Percentiles rank a stretch among this genome's conserved stretches.
Evolutionary conservation across 2,329 filamentous ascomycete genomes (phyloP).

Genomic region (Penicillium griseofulvum): DNA sequence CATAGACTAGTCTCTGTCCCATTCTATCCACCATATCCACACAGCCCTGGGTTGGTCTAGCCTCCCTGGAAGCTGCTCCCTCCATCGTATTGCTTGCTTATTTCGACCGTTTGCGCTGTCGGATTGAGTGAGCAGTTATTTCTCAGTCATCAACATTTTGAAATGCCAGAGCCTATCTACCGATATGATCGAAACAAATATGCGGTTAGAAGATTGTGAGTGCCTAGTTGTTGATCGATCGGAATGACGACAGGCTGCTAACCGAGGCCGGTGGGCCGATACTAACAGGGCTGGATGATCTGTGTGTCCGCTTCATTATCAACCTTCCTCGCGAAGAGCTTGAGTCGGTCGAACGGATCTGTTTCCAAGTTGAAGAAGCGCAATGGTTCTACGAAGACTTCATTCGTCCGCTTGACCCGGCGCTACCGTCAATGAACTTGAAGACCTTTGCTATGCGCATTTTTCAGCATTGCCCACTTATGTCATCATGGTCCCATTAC

Average conservation of each 20-base stretch:
- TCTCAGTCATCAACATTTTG: constrained; percentile 35
- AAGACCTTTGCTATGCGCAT: constrained; percentile 84
- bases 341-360: constrained; percentile 85
- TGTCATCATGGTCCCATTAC: constrained; percentile 74
- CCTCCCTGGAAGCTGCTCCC: constrained; percentile 29
- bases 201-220: constrained; percentile 87
- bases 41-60: constrained; percentile 14
- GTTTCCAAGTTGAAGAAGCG: constrained; percentile 97
- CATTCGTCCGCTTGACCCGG: constrained; percentile 82
- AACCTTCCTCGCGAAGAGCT: constrained; percentile 92
- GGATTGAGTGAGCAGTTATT: constrained; percentile 22
- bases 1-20: constrained; percentile 1
- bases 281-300: constrained; percentile 81
- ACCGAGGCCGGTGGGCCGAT: constrained; percentile 15
- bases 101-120: constrained; percentile 20
- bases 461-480: constrained; percentile 88
- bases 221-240: constrained; percentile 16
- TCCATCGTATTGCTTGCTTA: constrained; percentile 14
- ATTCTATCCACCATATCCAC: constrained; percentile 2
- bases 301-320: constrained; percentile 96
- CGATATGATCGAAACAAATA: constrained; percentile 73
- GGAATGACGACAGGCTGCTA: constrained; percentile 17
- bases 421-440: constrained; percentile 79
- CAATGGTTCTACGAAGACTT: constrained; percentile 99
- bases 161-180: constrained; percentile 60